Evolutionary conservation across 2,329 filamentous ascomycete genomes (phyloP).

Genomic region (Pseudogymnoascus sp.): DNA sequence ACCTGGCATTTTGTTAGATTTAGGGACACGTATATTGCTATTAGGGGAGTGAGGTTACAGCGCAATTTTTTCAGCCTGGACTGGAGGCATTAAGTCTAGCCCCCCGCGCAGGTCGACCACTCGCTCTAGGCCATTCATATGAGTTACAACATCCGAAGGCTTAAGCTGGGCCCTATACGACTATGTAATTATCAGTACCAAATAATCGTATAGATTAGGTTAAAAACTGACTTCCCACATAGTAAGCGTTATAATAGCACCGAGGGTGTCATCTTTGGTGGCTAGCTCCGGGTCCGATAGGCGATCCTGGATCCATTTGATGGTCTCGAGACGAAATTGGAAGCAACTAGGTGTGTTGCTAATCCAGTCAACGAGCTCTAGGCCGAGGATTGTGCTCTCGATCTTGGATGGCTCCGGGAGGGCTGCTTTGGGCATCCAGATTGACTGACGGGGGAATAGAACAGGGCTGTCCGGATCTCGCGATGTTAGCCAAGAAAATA

Average conservation of each 20-base stretch:
- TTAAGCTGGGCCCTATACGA: conserved; percentile 12
- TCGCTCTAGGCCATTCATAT: conserved; percentile 16
- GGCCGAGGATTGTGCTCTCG: conserved; percentile 13
- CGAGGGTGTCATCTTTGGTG: conserved; percentile 13
- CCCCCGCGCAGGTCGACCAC: conserved; percentile 14
- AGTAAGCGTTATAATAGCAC: conserved; percentile 16
- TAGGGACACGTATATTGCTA: background rate
- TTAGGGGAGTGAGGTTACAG: conserved; percentile 9
- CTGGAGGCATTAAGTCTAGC: conserved; percentile 10
- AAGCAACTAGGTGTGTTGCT: conserved; percentile 14
- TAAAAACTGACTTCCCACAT: conserved; percentile 16
- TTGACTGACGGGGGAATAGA: conserved; percentile 14
- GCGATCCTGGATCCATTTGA: conserved; percentile 14
- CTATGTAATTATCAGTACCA: conserved; percentile 7
- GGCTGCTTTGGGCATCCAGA: conserved; percentile 15
- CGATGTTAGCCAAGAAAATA: conserved; percentile 21
- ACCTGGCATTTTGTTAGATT: conserved; percentile 9
- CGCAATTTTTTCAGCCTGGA: conserved; percentile 14
- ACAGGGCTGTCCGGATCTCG: conserved; percentile 6
- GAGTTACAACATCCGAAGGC: conserved; percentile 13
- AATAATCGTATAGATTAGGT: conserved; percentile 1
- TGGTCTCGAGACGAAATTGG: conserved; percentile 14
- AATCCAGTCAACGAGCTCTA: conserved; percentile 13
- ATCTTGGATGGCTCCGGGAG: conserved; percentile 13
- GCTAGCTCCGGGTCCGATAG: conserved; percentile 10